Base-by-base conservation (phyloP, 805 yeast species). In the Teunomyces barrocoloradensis region DNA sequence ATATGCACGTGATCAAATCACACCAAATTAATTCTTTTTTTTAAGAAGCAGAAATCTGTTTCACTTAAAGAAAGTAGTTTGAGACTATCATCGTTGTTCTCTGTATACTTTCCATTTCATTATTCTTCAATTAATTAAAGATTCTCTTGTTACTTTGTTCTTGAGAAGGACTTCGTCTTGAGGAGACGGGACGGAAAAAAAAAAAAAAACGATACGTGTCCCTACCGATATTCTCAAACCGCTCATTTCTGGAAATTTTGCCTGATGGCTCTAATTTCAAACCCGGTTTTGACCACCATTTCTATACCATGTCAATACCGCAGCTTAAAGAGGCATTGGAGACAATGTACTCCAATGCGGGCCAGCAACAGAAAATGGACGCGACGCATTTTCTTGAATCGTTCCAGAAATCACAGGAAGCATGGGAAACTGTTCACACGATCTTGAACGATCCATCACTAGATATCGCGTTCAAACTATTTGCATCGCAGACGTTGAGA, bases 401-500 rank as follows among this genome's bases (percentile, higher is more conserved):
- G 28, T 94, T 94, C 67, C 97, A 94, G 66, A 85, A 90, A 62
- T 82, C 91, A 0, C 70, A 74, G 30, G 82, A 79, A 49, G 94
- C 98, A 0, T 94, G 99, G 99, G 73, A 76, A 27, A 59, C 81
- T 1, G 75, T 84, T 30, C 85, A 84, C 58, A 71, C 75, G 41
- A 74, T 86, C 1, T 73, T 90, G 28, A 54, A 56, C 21, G 55
- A 55, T 32, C 62, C 62, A 25, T 60, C 59, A 4, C 54, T 53
- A 27, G 66, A 80, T 3, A 53, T 81, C 38, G 88, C 85, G 59
- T 68, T 86, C 43, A 83, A 82, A 57, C 73, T 94, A 58, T 94
- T 95, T 70, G 85, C 92, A 12, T 86, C 97, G 0, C 99, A 95
- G 64, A 94, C 99, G 0, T 69, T 94, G 51, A 75, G 97, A 52